phyloP scores from a whole-genome alignment of 2,329 filamentous ascomycete genomes.

The Ceratocystis destructans region DNA sequence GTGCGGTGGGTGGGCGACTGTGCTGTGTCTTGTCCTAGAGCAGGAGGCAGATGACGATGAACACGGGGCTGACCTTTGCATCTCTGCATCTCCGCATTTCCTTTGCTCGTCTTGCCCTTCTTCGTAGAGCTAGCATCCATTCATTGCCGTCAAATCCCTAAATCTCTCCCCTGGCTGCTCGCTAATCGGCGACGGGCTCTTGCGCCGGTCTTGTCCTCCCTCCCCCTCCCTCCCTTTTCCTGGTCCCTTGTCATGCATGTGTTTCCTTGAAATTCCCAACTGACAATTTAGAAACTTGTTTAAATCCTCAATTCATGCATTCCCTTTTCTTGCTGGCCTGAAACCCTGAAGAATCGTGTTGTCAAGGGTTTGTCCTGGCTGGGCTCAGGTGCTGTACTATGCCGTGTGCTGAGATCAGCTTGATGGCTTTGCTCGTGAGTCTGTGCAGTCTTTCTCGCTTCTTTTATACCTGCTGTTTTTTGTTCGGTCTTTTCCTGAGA shows the following conservation, averaged over 20 bases:
- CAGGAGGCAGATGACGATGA: too few species aligned
- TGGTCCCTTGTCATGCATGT: background rate
- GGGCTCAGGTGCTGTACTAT: background rate
- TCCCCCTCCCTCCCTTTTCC: background rate
- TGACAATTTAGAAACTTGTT: slow-evolving; percentile 4
- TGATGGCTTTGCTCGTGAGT: background rate
- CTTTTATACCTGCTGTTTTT: background rate
- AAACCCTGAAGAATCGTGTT: background rate
- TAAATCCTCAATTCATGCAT: slow-evolving; percentile 6
- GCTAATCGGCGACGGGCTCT: background rate
- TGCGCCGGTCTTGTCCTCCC: background rate
- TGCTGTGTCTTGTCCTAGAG: background rate
- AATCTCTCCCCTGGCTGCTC: background rate
- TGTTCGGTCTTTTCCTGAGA: background rate
- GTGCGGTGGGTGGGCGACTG: background rate
- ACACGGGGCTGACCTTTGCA: too few species aligned
- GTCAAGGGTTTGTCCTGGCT: background rate
- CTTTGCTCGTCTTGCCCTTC: background rate
- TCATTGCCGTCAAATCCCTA: too few species aligned
- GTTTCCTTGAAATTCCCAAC: slow-evolving; percentile 2
- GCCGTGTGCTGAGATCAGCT: background rate
- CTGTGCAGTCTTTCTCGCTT: background rate
- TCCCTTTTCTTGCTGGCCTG: background rate
- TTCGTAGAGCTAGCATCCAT: too few species aligned
- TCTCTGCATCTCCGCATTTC: background rate